phyloP scores from a whole-genome alignment of 306 rosid species.

The Vigna nakashimae region DNA sequence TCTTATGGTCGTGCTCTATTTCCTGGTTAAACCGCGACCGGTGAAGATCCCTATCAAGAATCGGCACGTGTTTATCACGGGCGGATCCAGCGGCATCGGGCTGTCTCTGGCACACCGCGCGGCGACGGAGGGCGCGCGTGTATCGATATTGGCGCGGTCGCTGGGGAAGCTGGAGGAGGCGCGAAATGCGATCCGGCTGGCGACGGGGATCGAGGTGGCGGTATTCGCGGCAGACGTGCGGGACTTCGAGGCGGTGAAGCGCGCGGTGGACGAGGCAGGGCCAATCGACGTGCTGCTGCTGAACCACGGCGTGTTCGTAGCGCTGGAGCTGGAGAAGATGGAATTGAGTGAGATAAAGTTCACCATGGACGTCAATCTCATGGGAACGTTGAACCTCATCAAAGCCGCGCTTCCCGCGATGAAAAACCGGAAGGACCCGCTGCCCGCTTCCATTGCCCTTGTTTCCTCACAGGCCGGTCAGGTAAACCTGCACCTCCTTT shows the following conservation, averaged over 20 bases:
- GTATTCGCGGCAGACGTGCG: constrained; percentile 78
- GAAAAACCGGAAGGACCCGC: constrained; percentile 60
- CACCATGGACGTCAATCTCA: constrained; percentile 82
- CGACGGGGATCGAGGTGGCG: constrained; percentile 77
- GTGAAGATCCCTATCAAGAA: constrained; percentile 70
- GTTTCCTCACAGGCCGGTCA: constrained; percentile 97
- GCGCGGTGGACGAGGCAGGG: constrained; percentile 73
- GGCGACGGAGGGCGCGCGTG: constrained; percentile 80
- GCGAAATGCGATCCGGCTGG: constrained; percentile 53
- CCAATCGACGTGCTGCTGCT: constrained; percentile 76
- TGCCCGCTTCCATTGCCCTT: constrained; percentile 77
- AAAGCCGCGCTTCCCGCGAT: constrained; percentile 83
- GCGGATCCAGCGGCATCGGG: constrained; percentile 97
- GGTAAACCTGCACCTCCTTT: constrained; percentile 44
- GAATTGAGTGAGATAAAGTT: constrained; percentile 76
- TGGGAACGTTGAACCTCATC: constrained; percentile 78
- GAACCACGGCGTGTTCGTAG: constrained; percentile 79
- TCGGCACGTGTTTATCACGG: constrained; percentile 95
- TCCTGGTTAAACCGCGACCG: constrained; percentile 73
- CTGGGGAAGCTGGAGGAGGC: constrained; percentile 74
- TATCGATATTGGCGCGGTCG: constrained; percentile 88
- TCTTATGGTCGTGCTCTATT: constrained; percentile 59
- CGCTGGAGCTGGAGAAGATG: constrained; percentile 79
- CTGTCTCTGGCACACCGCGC: constrained; percentile 91
- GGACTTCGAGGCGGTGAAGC: constrained; percentile 66